Conservation (phyloP, 2,329 filamentous ascomycete species). For the Microcera coccophila region DNA sequence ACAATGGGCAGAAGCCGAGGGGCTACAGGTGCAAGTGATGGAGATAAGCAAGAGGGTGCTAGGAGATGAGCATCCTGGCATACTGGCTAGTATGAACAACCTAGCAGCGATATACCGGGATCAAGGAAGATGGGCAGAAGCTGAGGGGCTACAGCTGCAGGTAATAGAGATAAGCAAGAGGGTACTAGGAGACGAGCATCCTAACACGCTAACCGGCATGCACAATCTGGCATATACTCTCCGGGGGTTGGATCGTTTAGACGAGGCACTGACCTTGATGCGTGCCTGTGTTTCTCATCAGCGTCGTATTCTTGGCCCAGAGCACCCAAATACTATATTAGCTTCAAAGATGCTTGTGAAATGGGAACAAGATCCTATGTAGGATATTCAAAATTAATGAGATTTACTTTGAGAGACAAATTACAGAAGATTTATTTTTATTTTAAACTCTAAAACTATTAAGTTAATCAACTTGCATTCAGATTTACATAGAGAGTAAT, state of each 20-base stretch:
- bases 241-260: neutral
- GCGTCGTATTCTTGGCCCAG: neutral
- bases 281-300: neutral
- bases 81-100: too few species aligned
- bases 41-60: too few species aligned
- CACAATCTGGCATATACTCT: neutral
- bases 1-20: neutral
- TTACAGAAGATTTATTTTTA: too few species aligned
- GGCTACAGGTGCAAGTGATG: neutral
- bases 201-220: neutral
- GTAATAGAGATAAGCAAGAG: too few species aligned
- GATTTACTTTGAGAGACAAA: too few species aligned
- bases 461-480: too few species aligned
- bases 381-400: neutral
- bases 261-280: neutral
- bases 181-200: too few species aligned
- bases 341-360: neutral
- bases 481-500: too few species aligned
- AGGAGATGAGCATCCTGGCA: too few species aligned
- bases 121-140: conserved; percentile 1
- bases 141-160: neutral
- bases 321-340: neutral
- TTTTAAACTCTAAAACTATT: too few species aligned
- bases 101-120: neutral
- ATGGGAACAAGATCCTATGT: neutral